These are phyloP conservation scores for Ophiostoma sp. DNA, from an alignment of 2,329 filamentous ascomycete species.

Conservation along the genomic window DNA sequence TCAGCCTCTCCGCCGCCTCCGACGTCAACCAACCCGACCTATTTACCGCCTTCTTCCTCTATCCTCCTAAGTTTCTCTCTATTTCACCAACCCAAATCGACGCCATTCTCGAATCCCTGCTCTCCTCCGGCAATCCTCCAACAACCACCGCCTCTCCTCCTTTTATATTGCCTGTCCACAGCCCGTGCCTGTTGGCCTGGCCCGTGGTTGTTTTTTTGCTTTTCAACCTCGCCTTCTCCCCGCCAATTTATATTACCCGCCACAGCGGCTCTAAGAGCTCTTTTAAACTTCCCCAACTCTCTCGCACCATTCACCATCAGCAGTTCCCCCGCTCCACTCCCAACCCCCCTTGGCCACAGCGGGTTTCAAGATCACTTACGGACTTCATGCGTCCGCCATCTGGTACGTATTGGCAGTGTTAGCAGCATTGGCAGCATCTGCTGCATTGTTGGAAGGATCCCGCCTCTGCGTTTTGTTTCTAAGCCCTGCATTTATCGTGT, in stretches of 20 bases:
- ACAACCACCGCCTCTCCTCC: neutral
- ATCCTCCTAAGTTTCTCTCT: neutral
- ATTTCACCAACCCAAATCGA: neutral
- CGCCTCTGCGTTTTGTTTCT: neutral
- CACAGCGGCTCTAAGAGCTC: neutral
- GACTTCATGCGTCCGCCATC: conserved; percentile 27
- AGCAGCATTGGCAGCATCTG: neutral
- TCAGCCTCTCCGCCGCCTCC: neutral
- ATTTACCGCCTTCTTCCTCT: neutral
- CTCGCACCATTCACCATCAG: neutral
- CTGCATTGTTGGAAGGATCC: conserved; percentile 1
- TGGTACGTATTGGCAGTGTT: conserved; percentile 17
- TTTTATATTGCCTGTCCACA: neutral
- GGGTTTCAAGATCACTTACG: conserved; percentile 28
- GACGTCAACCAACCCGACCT: neutral
- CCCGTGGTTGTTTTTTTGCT: conserved; percentile 9
- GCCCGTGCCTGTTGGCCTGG: conserved; percentile 12
- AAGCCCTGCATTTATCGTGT: neutral
- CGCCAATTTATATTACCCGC: conserved; percentile 4
- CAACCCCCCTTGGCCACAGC: conserved; percentile 14
- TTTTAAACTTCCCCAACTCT: neutral
- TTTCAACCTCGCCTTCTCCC: neutral
- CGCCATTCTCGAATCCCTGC: neutral
- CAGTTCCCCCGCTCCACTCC: conserved; percentile 19
- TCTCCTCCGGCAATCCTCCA: neutral